Evolutionary conservation across 2,329 filamentous ascomycete species (phyloP).

Genomic region (Albophoma yamanashiensis): DNA sequence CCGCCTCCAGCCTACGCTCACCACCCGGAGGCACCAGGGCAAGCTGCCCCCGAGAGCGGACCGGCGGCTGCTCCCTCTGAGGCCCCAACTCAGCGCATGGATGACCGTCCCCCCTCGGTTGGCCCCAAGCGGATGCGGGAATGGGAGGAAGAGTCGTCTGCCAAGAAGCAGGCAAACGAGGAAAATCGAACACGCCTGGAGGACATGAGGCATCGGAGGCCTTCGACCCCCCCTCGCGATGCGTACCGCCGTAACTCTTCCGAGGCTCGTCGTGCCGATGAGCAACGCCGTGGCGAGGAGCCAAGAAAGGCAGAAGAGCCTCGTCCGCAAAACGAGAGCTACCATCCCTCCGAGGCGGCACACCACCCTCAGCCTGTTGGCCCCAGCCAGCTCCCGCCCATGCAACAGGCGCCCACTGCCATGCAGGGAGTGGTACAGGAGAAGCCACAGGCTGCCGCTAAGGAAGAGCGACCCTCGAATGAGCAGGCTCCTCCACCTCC

Average conservation of each 20-base stretch:
- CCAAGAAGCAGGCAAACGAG: constrained; percentile 82
- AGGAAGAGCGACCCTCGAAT: constrained; percentile 47
- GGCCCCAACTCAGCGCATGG: constrained; percentile 51
- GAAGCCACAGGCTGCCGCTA: constrained; percentile 28
- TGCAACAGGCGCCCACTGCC: constrained; percentile 48
- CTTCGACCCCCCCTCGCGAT: constrained; percentile 61
- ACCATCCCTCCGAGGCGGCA: constrained; percentile 86
- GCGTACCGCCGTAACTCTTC: constrained; percentile 69
- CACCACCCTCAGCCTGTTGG: constrained; percentile 55
- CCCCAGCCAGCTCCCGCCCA: constrained; percentile 46
- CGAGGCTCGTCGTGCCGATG: constrained; percentile 55
- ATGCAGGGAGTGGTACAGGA: constrained; percentile 44
- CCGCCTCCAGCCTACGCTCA: constrained; percentile 48
- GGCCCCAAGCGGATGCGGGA: constrained; percentile 78
- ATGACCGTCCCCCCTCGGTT: constrained; percentile 69
- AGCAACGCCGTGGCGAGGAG: constrained; percentile 49
- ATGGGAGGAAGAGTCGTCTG: constrained; percentile 75
- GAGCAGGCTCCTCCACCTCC: constrained; percentile 31
- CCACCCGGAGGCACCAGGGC: constrained; percentile 50
- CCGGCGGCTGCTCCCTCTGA: constrained; percentile 40
- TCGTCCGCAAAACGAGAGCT: constrained; percentile 64
- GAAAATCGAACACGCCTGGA: constrained; percentile 81
- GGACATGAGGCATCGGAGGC: constrained; percentile 69
- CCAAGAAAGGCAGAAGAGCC: constrained; percentile 46
- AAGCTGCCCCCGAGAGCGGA: constrained; percentile 49